These are phyloP conservation scores for Chaetoceros muelleri DNA, from an alignment of 108 stramenopile genomes.

Conservation along the genomic window DNA sequence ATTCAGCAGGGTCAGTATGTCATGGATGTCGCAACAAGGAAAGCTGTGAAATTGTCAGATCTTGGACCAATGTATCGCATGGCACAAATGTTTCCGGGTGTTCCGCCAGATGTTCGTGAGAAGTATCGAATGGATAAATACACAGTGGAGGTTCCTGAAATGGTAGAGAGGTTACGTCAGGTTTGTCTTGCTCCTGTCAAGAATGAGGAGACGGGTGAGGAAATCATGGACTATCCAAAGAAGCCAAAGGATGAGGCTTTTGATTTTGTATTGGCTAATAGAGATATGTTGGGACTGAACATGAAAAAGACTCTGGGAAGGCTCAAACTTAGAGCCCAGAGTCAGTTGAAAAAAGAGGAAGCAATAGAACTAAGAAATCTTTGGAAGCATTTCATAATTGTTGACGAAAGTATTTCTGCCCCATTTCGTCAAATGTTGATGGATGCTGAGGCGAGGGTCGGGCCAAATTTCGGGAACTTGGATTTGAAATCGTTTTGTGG, in stretches of 20 bases:
- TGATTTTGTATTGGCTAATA: slow-evolving; percentile 73
- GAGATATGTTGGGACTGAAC: slow-evolving; percentile 44
- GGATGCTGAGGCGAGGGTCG: slow-evolving; percentile 60
- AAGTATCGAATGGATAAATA: slow-evolving; percentile 52
- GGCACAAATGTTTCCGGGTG: slow-evolving; percentile 80
- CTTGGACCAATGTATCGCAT: slow-evolving; percentile 62
- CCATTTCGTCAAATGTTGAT: slow-evolving; percentile 80
- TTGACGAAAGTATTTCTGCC: slow-evolving; percentile 76
- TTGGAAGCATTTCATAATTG: slow-evolving; percentile 48
- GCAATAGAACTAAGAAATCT: slow-evolving; percentile 34
- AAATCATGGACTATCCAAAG: slow-evolving; percentile 29
- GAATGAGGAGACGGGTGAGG: slow-evolving; percentile 20
- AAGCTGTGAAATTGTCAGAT: slow-evolving; percentile 54
- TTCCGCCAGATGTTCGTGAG: slow-evolving; percentile 49
- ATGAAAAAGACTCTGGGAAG: slow-evolving; percentile 57
- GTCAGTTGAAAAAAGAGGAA: slow-evolving; percentile 35
- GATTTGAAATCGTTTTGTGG: slow-evolving; percentile 43
- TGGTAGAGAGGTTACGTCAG: slow-evolving; percentile 43
- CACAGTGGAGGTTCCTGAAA: slow-evolving; percentile 47
- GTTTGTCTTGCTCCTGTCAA: slow-evolving; percentile 42
- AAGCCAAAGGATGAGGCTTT: slow-evolving; percentile 56
- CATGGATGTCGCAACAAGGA: slow-evolving; percentile 76
- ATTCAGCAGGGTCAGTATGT: slow-evolving; percentile 69
- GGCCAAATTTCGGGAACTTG: slow-evolving; percentile 78
- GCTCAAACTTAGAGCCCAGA: slow-evolving; percentile 41